These are phyloP conservation scores for Dentipellis fragilis DNA, from an alignment of 768 basidiomycete genomes.

Conservation along the genomic window DNA sequence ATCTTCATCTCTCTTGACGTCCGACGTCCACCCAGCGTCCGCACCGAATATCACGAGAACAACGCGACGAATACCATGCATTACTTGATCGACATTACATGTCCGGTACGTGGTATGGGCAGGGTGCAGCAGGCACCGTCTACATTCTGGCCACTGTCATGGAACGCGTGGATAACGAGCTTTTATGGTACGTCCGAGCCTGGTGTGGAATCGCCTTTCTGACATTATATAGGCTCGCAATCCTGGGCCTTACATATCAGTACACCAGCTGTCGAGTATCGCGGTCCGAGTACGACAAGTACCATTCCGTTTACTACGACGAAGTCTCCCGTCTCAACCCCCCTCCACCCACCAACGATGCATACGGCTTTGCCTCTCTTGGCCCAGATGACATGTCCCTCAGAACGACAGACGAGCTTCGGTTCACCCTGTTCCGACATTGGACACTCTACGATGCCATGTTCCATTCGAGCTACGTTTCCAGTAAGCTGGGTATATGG, in stretches of 20 bases:
- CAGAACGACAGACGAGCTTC: conserved; percentile 76
- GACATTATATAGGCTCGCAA: conserved; percentile 59
- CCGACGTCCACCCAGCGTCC: conserved; percentile 27
- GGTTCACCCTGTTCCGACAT: conserved; percentile 92
- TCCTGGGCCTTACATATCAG: conserved; percentile 89
- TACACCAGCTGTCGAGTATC: conserved; percentile 85
- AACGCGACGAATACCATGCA: conserved; percentile 52
- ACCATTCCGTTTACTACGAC: conserved; percentile 73
- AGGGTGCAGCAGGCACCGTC: conserved; percentile 81
- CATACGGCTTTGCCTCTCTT: conserved; percentile 38
- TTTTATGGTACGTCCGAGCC: conserved; percentile 63
- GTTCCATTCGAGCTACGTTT: conserved; percentile 95
- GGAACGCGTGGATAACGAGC: conserved; percentile 87
- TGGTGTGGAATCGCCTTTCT: background rate
- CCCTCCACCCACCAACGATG: conserved; percentile 31
- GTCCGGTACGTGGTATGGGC: conserved; percentile 79
- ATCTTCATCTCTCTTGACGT: conserved; percentile 2
- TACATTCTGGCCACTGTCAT: conserved; percentile 87
- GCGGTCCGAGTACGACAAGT: conserved; percentile 73
- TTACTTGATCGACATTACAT: conserved; percentile 75
- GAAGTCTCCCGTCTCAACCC: conserved; percentile 91
- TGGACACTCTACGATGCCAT: conserved; percentile 98
- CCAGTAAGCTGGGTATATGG: conserved; percentile 93
- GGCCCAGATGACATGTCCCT: conserved; percentile 81
- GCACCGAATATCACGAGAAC: conserved; percentile 56